Evolutionary conservation across 345 rosid genomes (phyloP).

Genomic region (Angophora floribunda): DNA sequence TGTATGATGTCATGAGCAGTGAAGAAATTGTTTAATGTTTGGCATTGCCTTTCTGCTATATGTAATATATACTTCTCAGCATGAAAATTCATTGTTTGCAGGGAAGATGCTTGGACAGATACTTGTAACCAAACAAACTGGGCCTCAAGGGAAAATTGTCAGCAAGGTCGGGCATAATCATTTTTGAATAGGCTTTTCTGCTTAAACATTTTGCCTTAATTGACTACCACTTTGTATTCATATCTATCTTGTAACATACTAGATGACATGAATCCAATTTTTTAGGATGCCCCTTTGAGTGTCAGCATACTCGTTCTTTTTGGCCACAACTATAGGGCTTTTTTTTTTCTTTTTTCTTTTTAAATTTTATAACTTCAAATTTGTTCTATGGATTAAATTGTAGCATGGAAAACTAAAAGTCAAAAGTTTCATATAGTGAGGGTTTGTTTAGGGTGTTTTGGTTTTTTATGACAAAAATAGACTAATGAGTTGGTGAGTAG

Average conservation of each 20-base stretch:
- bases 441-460: not conserved
- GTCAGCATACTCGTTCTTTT: not conserved
- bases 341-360: not conserved
- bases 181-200: not conserved
- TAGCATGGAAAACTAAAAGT: not conserved
- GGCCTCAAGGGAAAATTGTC: conserved; percentile 93
- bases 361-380: not conserved
- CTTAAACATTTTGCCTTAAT: not conserved
- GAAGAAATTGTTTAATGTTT: not conserved
- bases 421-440: not conserved
- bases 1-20: not conserved
- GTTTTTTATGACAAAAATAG: not conserved
- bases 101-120: conserved; percentile 98
- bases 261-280: not conserved
- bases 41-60: not conserved
- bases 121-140: conserved; percentile 97
- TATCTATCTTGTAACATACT: not conserved
- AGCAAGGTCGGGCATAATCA: conserved; percentile 65
- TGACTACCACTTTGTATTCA: not conserved
- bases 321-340: not conserved
- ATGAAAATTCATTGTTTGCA: conserved; percentile 14
- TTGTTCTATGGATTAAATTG: not conserved
- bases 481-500: not conserved
- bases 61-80: not conserved
- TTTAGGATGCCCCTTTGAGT: not conserved